These are phyloP conservation scores for Ophiobolus disseminans DNA, from an alignment of 2,329 filamentous ascomycete genomes.

Conservation along the genomic window DNA sequence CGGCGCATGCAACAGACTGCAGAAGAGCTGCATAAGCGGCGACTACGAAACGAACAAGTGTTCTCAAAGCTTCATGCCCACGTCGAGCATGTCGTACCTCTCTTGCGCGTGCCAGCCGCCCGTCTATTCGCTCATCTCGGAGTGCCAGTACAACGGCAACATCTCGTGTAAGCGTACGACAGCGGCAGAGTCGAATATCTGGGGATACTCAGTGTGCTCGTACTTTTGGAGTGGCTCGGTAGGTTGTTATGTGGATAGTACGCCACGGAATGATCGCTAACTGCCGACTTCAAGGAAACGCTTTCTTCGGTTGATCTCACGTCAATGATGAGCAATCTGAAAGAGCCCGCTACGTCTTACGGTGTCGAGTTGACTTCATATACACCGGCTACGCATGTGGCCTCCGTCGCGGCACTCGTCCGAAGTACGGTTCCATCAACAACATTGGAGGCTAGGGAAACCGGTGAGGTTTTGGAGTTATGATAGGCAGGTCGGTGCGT, in stretches of 20 bases:
- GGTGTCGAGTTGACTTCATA: background rate
- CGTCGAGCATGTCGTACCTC: slow-evolving; percentile 8
- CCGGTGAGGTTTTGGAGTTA: too few relatives aligned
- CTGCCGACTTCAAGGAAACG: background rate
- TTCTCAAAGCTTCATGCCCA: slow-evolving; percentile 5
- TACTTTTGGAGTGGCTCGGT: slow-evolving; percentile 11
- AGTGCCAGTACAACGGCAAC: slow-evolving; percentile 14
- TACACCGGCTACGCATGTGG: background rate
- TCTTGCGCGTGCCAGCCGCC: slow-evolving; percentile 11
- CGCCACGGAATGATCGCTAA: background rate
- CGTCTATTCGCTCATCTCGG: slow-evolving; percentile 13
- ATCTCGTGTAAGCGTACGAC: slow-evolving; percentile 11
- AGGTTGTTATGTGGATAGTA: background rate
- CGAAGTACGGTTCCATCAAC: slow-evolving; percentile 1
- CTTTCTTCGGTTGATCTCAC: slow-evolving; percentile 8
- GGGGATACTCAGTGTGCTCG: slow-evolving; percentile 8
- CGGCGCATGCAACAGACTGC: slow-evolving; percentile 6
- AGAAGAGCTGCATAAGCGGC: slow-evolving; percentile 8
- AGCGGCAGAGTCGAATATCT: slow-evolving; percentile 8
- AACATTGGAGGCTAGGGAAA: background rate
- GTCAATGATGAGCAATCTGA: slow-evolving; percentile 2
- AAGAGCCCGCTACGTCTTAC: background rate
- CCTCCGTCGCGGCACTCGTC: slow-evolving; percentile 2
- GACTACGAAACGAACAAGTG: slow-evolving; percentile 14
- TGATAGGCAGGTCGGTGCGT: too few relatives aligned